A percentile compares a stretch with the other conserved stretches of the same genome.
phyloP scores from a whole-genome alignment of 2,329 filamentous ascomycete genomes.

The Grosmannia clavigera region DNA sequence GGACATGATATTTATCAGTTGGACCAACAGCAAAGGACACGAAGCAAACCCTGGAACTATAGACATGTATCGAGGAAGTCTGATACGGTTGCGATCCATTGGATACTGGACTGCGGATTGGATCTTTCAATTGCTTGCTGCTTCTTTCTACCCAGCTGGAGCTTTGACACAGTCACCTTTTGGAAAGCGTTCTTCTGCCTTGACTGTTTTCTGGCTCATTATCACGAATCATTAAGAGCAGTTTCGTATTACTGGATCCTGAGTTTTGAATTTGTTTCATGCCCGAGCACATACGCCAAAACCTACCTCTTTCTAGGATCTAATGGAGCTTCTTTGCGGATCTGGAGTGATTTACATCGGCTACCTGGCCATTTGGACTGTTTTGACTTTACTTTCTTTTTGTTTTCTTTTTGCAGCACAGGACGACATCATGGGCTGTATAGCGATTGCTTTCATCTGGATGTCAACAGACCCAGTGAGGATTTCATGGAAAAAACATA shows the following conservation, averaged over 20 bases:
- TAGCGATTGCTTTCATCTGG: not conserved
- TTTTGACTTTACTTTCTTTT: not conserved
- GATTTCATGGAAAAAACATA: not conserved
- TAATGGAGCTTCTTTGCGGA: not conserved
- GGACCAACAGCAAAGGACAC: not conserved
- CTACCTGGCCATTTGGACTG: not conserved
- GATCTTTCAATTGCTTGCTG: not conserved
- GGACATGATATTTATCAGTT: too few species aligned
- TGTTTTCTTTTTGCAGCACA: not conserved
- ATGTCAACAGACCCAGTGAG: not conserved
- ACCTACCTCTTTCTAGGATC: not conserved
- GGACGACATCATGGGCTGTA: not conserved
- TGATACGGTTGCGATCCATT: not conserved
- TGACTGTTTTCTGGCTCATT: not conserved
- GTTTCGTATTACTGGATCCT: not conserved
- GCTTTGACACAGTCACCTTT: not conserved
- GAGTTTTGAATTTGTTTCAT: not conserved
- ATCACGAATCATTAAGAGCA: not conserved
- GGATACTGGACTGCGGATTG: not conserved
- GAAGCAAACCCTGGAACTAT: not conserved
- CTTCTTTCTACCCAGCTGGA: not conserved
- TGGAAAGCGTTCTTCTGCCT: not conserved
- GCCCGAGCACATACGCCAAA: not conserved
- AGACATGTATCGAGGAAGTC: not conserved
- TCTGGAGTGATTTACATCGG: not conserved